Percentiles rank a stretch among this genome's conserved stretches.
These are phyloP conservation scores for Globisporangium uncinulatum DNA, from an alignment of 352 stramenopile species.

Conservation along the genomic window DNA sequence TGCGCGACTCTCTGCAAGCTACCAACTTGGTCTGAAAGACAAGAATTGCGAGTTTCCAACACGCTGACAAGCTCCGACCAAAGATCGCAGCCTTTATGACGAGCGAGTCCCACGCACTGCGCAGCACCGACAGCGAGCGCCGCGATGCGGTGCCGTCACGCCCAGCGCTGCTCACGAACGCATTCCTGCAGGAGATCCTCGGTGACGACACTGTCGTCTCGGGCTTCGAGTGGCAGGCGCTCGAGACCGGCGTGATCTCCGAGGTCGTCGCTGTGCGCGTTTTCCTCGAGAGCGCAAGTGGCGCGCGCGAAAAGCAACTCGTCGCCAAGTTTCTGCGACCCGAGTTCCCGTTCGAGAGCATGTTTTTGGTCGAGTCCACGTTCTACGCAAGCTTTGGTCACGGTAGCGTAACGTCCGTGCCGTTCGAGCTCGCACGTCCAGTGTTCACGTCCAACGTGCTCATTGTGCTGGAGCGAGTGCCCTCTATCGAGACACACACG, in stretches of 20 bases:
- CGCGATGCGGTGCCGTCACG: constrained; percentile 19
- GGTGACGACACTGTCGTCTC: constrained; percentile 18
- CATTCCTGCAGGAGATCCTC: constrained; percentile 47
- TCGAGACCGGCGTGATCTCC: constrained; percentile 77
- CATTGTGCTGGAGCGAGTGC: constrained; percentile 66
- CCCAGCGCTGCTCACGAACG: constrained; percentile 38
- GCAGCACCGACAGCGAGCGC: constrained; percentile 6
- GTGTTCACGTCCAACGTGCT: constrained; percentile 63
- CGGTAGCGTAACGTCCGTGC: constrained; percentile 17
- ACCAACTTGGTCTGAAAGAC: too few relatives aligned
- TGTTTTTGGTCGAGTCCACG: constrained; percentile 74
- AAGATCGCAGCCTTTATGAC: background rate
- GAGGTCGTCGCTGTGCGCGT: constrained; percentile 56
- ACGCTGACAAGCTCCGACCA: too few relatives aligned
- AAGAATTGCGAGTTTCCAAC: too few relatives aligned
- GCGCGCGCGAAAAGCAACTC: constrained; percentile 20
- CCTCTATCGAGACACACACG: constrained; percentile 39
- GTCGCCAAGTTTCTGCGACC: constrained; percentile 74
- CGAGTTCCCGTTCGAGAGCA: constrained; percentile 76
- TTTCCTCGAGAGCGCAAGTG: constrained; percentile 12
- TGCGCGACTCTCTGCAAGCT: too few relatives aligned
- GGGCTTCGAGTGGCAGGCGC: constrained; percentile 49
- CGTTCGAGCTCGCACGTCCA: constrained; percentile 48
- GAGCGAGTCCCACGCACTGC: constrained; percentile 2
- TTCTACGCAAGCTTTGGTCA: constrained; percentile 56